A percentile compares a stretch with the other conserved stretches of the same genome.
Conservation (phyloP, 768 basidiomycete genomes). For the Ephemerocybe angulata region DNA sequence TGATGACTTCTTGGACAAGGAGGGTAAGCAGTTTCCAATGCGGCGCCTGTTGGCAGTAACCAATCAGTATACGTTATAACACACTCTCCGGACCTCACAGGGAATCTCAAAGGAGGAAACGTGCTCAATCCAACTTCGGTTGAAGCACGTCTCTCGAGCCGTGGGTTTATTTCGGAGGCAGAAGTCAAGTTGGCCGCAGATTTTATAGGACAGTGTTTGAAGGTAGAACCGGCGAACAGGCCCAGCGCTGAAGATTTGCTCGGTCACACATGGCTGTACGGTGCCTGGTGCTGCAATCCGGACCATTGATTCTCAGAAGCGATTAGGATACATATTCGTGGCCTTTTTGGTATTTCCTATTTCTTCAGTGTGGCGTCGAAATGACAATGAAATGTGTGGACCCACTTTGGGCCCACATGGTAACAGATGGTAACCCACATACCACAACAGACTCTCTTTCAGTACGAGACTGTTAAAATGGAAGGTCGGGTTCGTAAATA, state of each 20-base stretch:
- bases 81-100: not conserved
- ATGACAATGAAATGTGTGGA: no score
- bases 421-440: no score
- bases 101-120: not conserved
- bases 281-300: not conserved
- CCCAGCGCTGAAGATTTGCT: not conserved
- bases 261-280: not conserved
- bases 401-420: no score
- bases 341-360: not conserved
- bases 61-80: no score
- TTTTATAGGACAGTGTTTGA: not conserved
- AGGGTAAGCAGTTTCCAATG: not conserved
- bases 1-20: not conserved
- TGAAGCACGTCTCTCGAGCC: not conserved
- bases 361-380: not conserved
- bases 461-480: no score
- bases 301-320: not conserved
- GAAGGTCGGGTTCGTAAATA: not conserved
- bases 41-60: no score
- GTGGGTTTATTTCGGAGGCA: not conserved
- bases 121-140: not conserved
- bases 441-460: no score
- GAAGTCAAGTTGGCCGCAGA: not conserved
- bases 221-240: not conserved
- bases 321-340: not conserved